Conservation (phyloP, 2,329 filamentous ascomycete species). For the Cladosporium sp. region DNA sequence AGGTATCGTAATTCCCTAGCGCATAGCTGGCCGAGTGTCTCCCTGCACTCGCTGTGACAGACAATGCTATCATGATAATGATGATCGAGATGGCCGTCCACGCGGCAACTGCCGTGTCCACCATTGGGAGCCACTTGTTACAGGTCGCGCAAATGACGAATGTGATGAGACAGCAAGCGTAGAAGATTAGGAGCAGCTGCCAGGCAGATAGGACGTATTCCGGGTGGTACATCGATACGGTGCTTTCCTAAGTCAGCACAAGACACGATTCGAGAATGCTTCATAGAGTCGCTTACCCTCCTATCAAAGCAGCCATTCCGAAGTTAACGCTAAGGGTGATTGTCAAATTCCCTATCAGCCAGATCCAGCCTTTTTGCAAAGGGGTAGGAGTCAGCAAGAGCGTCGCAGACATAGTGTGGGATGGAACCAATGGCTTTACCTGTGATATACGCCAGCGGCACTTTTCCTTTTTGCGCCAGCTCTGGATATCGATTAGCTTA, state of each 20-base stretch:
- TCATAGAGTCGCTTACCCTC: slow-evolving; percentile 30
- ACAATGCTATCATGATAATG: slow-evolving; percentile 54
- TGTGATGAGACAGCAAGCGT: slow-evolving; percentile 61
- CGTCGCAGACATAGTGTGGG: too few species aligned
- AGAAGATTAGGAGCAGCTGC: slow-evolving; percentile 68
- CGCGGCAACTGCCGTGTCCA: slow-evolving; percentile 55
- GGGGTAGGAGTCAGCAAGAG: not conserved
- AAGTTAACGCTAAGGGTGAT: slow-evolving; percentile 77
- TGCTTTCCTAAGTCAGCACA: slow-evolving; percentile 17
- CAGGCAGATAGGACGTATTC: slow-evolving; percentile 53
- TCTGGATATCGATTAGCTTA: slow-evolving; percentile 36
- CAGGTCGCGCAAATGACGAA: slow-evolving; percentile 63
- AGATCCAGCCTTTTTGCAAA: slow-evolving; percentile 57
- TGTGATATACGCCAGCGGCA: slow-evolving; percentile 60
- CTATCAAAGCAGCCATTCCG: slow-evolving; percentile 54
- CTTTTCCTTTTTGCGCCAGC: slow-evolving; percentile 49
- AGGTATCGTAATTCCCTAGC: slow-evolving; percentile 54
- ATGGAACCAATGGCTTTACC: not conserved
- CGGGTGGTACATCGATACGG: slow-evolving; percentile 52
- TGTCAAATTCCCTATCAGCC: slow-evolving; percentile 73
- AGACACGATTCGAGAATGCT: slow-evolving; percentile 26
- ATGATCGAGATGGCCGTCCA: slow-evolving; percentile 56
- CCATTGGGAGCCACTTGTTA: slow-evolving; percentile 62
- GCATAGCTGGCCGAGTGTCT: slow-evolving; percentile 49
- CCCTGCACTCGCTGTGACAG: slow-evolving; percentile 51